Evolutionary conservation across 495 filamentous ascomycete species (phyloP).

Genomic region (Podospora didyma): DNA sequence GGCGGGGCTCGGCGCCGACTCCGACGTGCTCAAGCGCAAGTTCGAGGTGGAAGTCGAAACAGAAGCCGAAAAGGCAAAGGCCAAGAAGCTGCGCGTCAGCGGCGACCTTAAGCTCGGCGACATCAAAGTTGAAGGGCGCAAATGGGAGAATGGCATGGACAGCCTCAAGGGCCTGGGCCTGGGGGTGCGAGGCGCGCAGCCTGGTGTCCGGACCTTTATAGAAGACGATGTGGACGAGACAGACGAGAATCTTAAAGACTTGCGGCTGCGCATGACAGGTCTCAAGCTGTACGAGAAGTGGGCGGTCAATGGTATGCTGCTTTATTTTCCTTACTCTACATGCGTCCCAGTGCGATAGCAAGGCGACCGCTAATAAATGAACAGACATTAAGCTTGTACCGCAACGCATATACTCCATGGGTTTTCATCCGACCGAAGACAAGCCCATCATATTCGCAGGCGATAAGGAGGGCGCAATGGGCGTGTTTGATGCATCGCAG

Average conservation of each 20-base stretch:
- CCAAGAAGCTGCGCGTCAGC: conserved; percentile 67
- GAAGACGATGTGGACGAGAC: conserved; percentile 75
- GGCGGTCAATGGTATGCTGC: conserved; percentile 64
- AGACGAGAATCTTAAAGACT: conserved; percentile 67
- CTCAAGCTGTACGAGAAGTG: conserved; percentile 78
- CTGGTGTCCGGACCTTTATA: conserved; percentile 76
- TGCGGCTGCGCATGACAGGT: conserved; percentile 77
- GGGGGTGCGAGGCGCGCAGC: conserved; percentile 60
- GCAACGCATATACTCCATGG: conserved; percentile 81
- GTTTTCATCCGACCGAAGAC: conserved; percentile 79
- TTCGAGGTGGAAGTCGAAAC: conserved; percentile 66
- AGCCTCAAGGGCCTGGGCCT: conserved; percentile 40
- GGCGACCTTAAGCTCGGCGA: conserved; percentile 71
- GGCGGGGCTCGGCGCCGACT: conserved; percentile 51
- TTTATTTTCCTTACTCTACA: not conserved
- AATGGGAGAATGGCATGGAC: conserved; percentile 43
- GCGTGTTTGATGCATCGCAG: conserved; percentile 89
- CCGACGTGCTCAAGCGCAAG: conserved; percentile 74
- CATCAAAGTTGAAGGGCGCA: conserved; percentile 74
- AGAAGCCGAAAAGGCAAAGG: conserved; percentile 55
- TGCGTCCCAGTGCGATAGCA: not conserved
- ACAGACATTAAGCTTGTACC: conserved; percentile 89
- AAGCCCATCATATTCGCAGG: conserved; percentile 93
- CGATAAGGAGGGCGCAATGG: conserved; percentile 90
- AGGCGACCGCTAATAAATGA: not conserved